Evolutionary conservation across 2,329 filamentous ascomycete species (phyloP), one percentile per base, ranked within the genome.

Genomic region (Neoascochyta sp.): DNA sequence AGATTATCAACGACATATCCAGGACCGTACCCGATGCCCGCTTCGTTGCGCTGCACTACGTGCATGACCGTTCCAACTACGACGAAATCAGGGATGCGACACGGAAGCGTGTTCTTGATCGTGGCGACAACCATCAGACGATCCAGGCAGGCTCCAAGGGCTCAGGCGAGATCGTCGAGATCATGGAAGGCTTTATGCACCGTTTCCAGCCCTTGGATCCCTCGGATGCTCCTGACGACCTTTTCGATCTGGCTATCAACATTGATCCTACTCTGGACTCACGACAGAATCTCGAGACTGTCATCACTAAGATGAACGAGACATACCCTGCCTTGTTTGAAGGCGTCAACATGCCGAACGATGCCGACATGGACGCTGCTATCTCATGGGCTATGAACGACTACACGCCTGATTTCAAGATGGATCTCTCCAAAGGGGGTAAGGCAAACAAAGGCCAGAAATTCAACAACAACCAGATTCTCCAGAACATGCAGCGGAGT

Each of bases 91-190:
- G 85, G 24, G 69, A 76, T 34, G 72, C 90, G 15, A 94, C 88
- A 1, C 81, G 78, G 34, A 75, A 81, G 41, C 81, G 92, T 27
- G 86, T 98, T 1, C 68, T 95, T 12, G 74, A 78, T 5, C 83
- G 92, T 13, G 92, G 92, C 9, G 88, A 98, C 62, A 96, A 96
- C 54, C 92, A 98, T 61, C 92, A 98, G 65, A 98, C 92, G 1
- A 96, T 98, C 37, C 88, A 92, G 53, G 89, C 90, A 8, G 71
- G 68, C n/a, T 83, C 78, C 24, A 83, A 85, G 33, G 76, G 83
- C 24, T 65, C 71, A 25, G 67, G 73, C 11, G 90, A 95, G 60
- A 86, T 92, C 32, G 71, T 92, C 25, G 77, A 78, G 4, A 94
- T 98, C 49, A 96, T 98, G 92, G 86, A 95, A 49, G 86, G 87